These are phyloP conservation scores for Paxillus involutus DNA, from an alignment of 768 basidiomycete genomes.

Conservation along the genomic window DNA sequence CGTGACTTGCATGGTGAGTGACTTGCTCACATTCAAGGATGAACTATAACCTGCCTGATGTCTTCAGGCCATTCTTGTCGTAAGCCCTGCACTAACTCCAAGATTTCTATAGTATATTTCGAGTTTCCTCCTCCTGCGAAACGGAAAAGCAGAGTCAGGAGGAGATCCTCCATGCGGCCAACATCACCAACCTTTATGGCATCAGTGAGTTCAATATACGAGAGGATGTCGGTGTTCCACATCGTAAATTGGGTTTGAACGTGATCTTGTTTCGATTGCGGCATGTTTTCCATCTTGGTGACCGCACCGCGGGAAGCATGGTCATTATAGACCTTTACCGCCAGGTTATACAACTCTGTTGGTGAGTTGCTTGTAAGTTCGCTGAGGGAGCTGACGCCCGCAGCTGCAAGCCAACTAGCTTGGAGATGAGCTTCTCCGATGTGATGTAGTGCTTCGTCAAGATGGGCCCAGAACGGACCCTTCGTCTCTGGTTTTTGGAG, in stretches of 20 bases:
- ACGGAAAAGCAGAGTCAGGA: constrained; percentile 24
- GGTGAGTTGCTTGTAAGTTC: constrained; percentile 30
- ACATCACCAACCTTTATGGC: constrained; percentile 8
- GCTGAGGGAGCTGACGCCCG: constrained; percentile 15
- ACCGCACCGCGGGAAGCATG: constrained; percentile 35
- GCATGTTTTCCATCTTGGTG: constrained; percentile 4
- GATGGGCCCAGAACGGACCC: not conserved
- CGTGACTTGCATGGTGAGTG: too few relatives aligned
- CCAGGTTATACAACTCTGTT: constrained; percentile 25
- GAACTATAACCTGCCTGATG: not conserved
- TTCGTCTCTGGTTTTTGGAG: constrained; percentile 13
- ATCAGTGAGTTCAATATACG: constrained; percentile 31
- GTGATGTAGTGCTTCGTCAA: constrained; percentile 30
- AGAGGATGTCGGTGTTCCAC: constrained; percentile 37
- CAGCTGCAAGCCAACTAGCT: constrained; percentile 30
- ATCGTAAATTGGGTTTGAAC: constrained; percentile 27
- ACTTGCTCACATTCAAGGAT: too few relatives aligned
- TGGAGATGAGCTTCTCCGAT: constrained; percentile 38
- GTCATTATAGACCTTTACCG: constrained; percentile 24
- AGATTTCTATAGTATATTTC: constrained; percentile 25
- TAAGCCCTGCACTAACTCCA: constrained; percentile 27
- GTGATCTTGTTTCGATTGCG: constrained; percentile 22
- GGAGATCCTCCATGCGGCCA: constrained; percentile 20
- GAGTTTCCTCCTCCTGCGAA: constrained; percentile 8
- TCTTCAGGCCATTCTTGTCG: constrained; percentile 25